Base-by-base conservation (phyloP, 169 alveolate species). In the Theileria equi region DNA sequence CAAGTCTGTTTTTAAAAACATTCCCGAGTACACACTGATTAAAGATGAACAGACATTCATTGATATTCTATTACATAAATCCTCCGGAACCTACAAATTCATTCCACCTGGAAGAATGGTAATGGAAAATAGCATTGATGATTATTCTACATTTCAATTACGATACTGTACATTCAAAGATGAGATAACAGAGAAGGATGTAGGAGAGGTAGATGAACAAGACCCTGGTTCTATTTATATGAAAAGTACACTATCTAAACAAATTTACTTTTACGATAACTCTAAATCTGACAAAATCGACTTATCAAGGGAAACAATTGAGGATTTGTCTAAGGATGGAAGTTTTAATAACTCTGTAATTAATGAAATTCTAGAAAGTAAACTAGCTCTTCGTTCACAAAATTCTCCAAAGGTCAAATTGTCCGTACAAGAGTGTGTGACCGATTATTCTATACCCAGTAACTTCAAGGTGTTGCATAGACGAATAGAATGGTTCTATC, bases 401-500 rank as follows among this genome's bases (percentile, higher is more conserved):
- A 34, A 26, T 13, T 23, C 29, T 29, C 28, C 7, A 0, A 19
- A 43, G 4, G 0, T 8, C 13, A 52, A 62, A 55, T 69, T 78
- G 52, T 19, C 76, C 44, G 29, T 58, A 59, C 50, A 36, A 61
- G 28, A 78, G 55, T n/a, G n/a, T n/a, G n/a, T n/a, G n/a, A n/a
- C n/a, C n/a, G 45, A 34, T 23, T 2, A 61, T 62, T 32, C 65
- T 61, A 23, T 70, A 61, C 45, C 11, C 58, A 38, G n/a, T 13
- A 60, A 60, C 40, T 60, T 60, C 25, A 17, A 10, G 43, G 44
- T 60, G 6, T 54, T 81, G 5, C 89, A 81, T 43, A 29, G 89
- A 23, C 72, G 80, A 29, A 66, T 81, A 19, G 89, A 81, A 50
- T 81, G 89, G 89, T 73, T 72, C 31, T 81, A 67, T 47, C 89